Conservation (phyloP, 345 rosid species). For the Populus pruinosa region DNA sequence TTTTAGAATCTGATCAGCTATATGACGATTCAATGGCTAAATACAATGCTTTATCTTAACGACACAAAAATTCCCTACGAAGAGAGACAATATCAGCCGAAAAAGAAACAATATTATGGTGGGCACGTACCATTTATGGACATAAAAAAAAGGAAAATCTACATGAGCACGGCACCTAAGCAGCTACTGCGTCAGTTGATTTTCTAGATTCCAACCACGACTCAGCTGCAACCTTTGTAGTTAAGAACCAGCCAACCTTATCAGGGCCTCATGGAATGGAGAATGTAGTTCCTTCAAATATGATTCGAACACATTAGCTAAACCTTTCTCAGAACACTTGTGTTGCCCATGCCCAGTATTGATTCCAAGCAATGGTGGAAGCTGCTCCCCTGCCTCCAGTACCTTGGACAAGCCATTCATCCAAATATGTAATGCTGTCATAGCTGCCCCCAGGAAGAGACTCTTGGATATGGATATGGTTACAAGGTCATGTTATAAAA, state of each 20-base stretch:
- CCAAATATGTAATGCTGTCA: conserved; percentile 43
- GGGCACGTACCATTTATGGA: conserved; percentile 12
- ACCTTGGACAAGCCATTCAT: conserved; percentile 27
- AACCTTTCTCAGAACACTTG: conserved; percentile 54
- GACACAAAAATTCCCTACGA: conserved; percentile 33
- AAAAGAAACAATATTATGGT: conserved; percentile 8
- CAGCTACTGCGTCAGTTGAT: conserved; percentile 36
- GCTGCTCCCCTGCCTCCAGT: conserved; percentile 60
- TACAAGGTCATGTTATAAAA: accelerated
- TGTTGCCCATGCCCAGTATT: conserved; percentile 97
- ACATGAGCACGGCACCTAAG: conserved; percentile 23
- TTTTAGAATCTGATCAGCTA: conserved; percentile 21
- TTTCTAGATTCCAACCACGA: conserved; percentile 73
- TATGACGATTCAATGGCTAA: conserved; percentile 15
- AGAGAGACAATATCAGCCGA: conserved; percentile 13
- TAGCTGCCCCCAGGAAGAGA: conserved; percentile 83
- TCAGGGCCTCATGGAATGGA: conserved; percentile 77
- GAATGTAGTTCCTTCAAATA: too few relatives aligned
- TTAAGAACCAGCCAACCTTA: conserved; percentile 87
- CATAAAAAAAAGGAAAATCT: background rate
- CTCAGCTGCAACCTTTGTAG: conserved; percentile 75
- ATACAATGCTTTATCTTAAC: conserved; percentile 20
- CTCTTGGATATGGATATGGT: conserved; percentile 22
- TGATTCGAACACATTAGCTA: too few relatives aligned
- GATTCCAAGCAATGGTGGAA: conserved; percentile 85